Percentiles rank a stretch among this genome's conserved stretches.
Conservation (phyloP, 306 rosid species). For the Rosa chinensis region DNA sequence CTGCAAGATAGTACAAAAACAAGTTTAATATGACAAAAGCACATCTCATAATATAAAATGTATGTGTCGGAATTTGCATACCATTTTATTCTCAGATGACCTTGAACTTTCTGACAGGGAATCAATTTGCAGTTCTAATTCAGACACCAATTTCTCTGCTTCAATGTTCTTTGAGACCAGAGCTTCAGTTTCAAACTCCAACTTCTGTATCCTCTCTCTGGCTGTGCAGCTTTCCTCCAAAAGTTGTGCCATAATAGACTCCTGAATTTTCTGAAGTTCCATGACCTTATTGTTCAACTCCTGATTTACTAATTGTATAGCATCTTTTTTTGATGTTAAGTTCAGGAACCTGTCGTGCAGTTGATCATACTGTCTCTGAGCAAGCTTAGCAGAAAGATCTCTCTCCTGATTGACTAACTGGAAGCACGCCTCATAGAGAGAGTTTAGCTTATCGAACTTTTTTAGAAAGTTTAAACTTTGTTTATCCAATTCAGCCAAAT, state of each 20-base stretch:
- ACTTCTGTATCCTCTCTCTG: constrained; percentile 56
- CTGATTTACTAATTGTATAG: constrained; percentile 42
- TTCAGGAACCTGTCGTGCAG: constrained; percentile 52
- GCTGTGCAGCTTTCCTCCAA: constrained; percentile 50
- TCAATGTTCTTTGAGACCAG: constrained; percentile 61
- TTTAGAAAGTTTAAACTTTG: constrained; percentile 55
- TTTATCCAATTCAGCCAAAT: constrained; percentile 60
- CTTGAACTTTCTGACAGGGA: constrained; percentile 53
- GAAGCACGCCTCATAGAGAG: constrained; percentile 61
- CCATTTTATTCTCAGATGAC: constrained; percentile 71
- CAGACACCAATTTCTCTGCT: constrained; percentile 58
- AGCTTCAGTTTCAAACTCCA: constrained; percentile 70
- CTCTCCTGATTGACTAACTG: constrained; percentile 64
- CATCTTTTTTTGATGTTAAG: constrained; percentile 54
- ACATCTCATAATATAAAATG: constrained; percentile 21
- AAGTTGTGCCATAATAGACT: constrained; percentile 48
- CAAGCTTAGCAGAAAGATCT: constrained; percentile 51
- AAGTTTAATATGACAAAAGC: constrained; percentile 29
- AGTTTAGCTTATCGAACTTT: constrained; percentile 66
- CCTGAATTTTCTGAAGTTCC: constrained; percentile 63
- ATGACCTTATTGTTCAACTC: constrained; percentile 50
- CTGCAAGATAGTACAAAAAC: constrained; percentile 47
- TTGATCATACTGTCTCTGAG: constrained; percentile 54
- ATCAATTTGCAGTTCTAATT: constrained; percentile 59
- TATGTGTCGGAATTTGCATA: constrained; percentile 33